Evolutionary conservation across 495 filamentous ascomycete genomes (phyloP).

Genomic region (Gamarada debralockiae): DNA sequence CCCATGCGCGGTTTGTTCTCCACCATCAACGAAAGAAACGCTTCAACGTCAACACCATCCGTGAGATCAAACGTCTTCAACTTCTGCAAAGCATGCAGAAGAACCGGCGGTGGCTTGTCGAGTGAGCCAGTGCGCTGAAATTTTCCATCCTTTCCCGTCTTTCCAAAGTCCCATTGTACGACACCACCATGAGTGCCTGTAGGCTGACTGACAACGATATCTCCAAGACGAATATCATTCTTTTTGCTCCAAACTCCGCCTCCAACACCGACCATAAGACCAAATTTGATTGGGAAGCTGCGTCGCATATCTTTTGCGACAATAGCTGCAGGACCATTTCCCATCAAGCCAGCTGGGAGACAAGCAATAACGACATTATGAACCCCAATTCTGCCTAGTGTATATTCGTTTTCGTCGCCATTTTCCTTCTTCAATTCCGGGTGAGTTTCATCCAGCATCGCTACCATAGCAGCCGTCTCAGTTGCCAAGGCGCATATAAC

Average conservation of each 20-base stretch:
- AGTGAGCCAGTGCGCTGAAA: too few species aligned
- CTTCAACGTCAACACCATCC: slow-evolving; percentile 7
- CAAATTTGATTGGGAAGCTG: slow-evolving; percentile 34
- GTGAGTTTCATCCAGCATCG: slow-evolving; percentile 20
- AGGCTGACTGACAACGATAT: slow-evolving; percentile 23
- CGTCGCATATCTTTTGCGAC: slow-evolving; percentile 30
- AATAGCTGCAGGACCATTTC: slow-evolving; percentile 30
- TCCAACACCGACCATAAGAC: slow-evolving; percentile 41
- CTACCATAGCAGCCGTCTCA: slow-evolving; percentile 13
- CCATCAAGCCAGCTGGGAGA: slow-evolving; percentile 31
- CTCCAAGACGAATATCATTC: slow-evolving; percentile 16
- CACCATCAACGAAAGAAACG: slow-evolving; percentile 2
- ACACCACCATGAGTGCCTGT: slow-evolving; percentile 29
- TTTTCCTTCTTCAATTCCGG: slow-evolving; percentile 3
- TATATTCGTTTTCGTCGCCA: slow-evolving; percentile 34
- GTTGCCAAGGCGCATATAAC: slow-evolving; percentile 15
- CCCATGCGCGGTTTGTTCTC: slow-evolving; percentile 7
- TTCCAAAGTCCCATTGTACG: slow-evolving; percentile 40
- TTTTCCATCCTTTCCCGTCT: too few species aligned
- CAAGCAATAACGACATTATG: slow-evolving; percentile 41
- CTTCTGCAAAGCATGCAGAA: slow-evolving; percentile 7
- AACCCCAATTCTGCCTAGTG: too few species aligned
- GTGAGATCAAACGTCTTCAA: neutral
- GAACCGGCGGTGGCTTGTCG: slow-evolving; percentile 28
- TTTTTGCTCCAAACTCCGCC: too few species aligned